Evolutionary conservation across 2,329 filamentous ascomycete genomes (phyloP).

Genomic region (Aspergillus hiratsukae): DNA sequence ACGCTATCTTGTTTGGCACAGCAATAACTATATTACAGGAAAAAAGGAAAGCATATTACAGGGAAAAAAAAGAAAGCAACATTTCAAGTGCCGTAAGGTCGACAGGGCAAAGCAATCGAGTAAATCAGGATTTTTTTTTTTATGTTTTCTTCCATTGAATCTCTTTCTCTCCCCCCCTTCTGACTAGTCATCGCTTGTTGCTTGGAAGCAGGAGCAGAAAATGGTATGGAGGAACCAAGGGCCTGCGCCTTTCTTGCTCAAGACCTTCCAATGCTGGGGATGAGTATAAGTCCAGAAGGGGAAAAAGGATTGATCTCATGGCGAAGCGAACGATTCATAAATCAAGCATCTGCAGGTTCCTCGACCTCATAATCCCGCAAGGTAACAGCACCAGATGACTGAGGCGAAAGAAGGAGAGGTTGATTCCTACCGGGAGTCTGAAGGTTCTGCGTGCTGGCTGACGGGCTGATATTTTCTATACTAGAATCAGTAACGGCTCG

Average conservation of each 20-base stretch:
- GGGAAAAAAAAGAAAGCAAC: not conserved
- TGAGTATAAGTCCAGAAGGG: not conserved
- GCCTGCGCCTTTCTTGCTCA: not conserved
- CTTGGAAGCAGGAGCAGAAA: not conserved
- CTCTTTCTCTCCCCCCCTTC: not conserved
- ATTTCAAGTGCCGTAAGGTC: not conserved
- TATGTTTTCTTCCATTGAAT: not conserved
- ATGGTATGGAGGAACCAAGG: not conserved
- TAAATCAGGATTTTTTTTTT: not conserved
- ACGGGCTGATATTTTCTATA: not conserved
- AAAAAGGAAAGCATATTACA: slow-evolving; percentile 15
- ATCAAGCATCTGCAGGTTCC: slow-evolving; percentile 23
- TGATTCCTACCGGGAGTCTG: slow-evolving; percentile 29
- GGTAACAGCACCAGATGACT: slow-evolving; percentile 22
- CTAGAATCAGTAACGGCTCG: not conserved
- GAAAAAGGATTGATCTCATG: not conserved
- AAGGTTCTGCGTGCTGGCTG: slow-evolving; percentile 23
- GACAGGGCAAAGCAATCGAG: not conserved
- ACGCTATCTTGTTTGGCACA: slow-evolving; percentile 7
- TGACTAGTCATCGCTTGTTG: not conserved
- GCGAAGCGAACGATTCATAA: not conserved
- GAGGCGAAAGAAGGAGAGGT: slow-evolving; percentile 26
- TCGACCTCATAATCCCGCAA: slow-evolving; percentile 37
- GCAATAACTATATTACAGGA: slow-evolving; percentile 13
- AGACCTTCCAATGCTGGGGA: not conserved